Evolutionary conservation across 2,329 filamentous ascomycete genomes (phyloP).

Genomic region (Aspergillus bombycis): DNA sequence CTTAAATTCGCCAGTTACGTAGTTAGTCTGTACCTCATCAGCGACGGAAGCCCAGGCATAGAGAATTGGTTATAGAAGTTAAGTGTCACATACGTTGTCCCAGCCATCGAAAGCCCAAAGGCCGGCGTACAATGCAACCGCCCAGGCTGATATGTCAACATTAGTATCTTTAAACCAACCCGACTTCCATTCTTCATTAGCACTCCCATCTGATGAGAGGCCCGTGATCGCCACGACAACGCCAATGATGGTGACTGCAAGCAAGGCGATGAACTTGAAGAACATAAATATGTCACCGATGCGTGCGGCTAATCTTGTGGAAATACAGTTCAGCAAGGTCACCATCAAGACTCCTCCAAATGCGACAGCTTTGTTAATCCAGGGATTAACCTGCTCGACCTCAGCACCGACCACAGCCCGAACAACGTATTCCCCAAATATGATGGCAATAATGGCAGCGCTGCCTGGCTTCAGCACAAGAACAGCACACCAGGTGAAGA

Average conservation of each 20-base stretch:
- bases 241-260: conserved; percentile 84
- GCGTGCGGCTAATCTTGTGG: conserved; percentile 82
- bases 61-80: not conserved
- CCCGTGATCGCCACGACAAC: conserved; percentile 89
- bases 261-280: conserved; percentile 86
- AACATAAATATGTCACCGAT: conserved; percentile 96
- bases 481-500: conserved; percentile 96
- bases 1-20: conserved; percentile 95
- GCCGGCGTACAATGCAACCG: conserved; percentile 90
- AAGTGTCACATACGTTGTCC: conserved; percentile 76
- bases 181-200: conserved; percentile 84
- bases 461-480: conserved; percentile 92
- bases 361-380: conserved; percentile 89
- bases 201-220: conserved; percentile 72
- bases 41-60: not conserved
- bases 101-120: conserved; percentile 98
- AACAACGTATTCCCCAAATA: conserved; percentile 97
- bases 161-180: conserved; percentile 89
- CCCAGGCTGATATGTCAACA: conserved; percentile 80
- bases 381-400: conserved; percentile 75
- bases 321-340: conserved; percentile 86
- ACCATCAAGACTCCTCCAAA: conserved; percentile 74
- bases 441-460: conserved; percentile 92
- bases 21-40: conserved; percentile 72
- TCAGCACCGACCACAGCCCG: conserved; percentile 85